Base-by-base conservation (phyloP, 1,284 basidiomycete species). In the Rhizoctonia solani region DNA sequence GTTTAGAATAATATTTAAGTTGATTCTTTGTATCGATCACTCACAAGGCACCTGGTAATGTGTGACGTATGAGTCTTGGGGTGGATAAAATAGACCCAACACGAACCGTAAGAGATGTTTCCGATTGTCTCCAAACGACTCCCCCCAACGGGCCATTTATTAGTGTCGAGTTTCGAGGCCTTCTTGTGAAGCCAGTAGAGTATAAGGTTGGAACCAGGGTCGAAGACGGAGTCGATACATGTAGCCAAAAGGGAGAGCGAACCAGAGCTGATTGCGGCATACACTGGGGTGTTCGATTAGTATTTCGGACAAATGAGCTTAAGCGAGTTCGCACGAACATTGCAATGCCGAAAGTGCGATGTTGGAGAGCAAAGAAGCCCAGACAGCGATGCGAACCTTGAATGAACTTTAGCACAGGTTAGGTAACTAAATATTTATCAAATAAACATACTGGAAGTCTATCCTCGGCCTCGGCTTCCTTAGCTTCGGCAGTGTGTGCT, bases 111-210 rank as follows among this genome's bases (percentile, higher is more conserved):
- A 63, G 92, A 81, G 70, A 95, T 88, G 74, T 96, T 95, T 41
- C 93, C 93, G 69, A 95, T 94, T 0, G 91, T 95, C 76, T 95
- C 92, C 50, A 96, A 83, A 54, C 93, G 84, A n/a, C 88, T 84
- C 27, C 95, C 95, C 56, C 94, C 90, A 13, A 93, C 90, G 5
- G 93, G 94, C 93, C 93, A 97, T 73, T 92, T 93, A 76, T 88
- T 90, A 55, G 79, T 73, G 74, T 97, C 93, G 67, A 95, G 83
- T 21, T 74, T 82, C 9, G 76, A 78, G 0, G 93, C 87, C 73
- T 93, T 90, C 70, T 82, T 81, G 77, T 99, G 90, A 1, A 96
- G 81, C 79, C 86, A 86, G 76, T 89, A 90, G 1, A 98, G 83
- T 11, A 97, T 81, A 41, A 96, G 76, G 73, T 97, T 98, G 70